Evolutionary conservation across 192 early-diverging fungal genomes (phyloP).

Genomic region (Backusella parvicylindrica): DNA sequence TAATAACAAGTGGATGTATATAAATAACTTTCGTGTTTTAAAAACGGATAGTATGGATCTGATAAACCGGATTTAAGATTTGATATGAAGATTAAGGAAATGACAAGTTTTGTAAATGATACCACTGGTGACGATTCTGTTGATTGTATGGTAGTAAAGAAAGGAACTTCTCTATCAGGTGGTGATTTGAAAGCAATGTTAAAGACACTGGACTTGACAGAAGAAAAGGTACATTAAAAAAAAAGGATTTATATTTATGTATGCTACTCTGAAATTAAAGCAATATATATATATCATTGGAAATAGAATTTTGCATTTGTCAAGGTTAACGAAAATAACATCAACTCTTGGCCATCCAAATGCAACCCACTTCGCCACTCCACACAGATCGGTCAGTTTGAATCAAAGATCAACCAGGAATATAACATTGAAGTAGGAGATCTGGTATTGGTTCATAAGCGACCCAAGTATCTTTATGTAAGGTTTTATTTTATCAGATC

Average conservation of each 20-base stretch:
- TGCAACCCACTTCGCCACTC: conserved; percentile 23
- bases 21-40: neutral
- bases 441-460: conserved; percentile 50
- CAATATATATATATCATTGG: neutral
- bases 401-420: conserved; percentile 14
- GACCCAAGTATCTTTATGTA: conserved; percentile 44
- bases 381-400: neutral
- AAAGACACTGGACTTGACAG: conserved; percentile 3
- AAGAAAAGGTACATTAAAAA: neutral
- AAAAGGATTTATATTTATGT: neutral
- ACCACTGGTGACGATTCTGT: conserved; percentile 26
- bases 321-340: conserved; percentile 48
- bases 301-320: conserved; percentile 35
- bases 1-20: neutral
- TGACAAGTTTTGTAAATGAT: conserved; percentile 32
- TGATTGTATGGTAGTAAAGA: conserved; percentile 53
- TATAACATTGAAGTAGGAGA: conserved; percentile 52
- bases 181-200: conserved; percentile 29
- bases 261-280: neutral
- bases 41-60: conserved; percentile 62
- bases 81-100: conserved; percentile 57
- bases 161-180: conserved; percentile 30
- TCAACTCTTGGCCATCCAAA: conserved; percentile 37
- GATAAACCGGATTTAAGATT: conserved; percentile 91
- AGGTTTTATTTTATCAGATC: conserved; percentile 4